These are phyloP conservation scores for Neocallimastix lanati DNA, from an alignment of 192 early-diverging fungal genomes.

Conservation along the genomic window DNA sequence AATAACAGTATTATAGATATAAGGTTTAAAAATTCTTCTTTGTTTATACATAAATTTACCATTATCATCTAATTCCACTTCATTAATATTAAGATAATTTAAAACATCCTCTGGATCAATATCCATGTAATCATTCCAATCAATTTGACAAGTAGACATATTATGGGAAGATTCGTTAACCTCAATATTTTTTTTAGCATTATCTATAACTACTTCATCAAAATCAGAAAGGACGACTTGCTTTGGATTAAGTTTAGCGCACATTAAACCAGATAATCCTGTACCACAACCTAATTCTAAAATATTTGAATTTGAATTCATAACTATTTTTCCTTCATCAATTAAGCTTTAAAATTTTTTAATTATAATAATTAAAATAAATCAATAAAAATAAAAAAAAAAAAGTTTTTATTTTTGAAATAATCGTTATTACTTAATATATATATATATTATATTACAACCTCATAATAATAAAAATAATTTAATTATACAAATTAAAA, in stretches of 20 bases:
- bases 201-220: neutral
- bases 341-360: neutral
- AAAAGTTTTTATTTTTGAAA: too few relatives aligned
- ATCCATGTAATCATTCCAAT: neutral
- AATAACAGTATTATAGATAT: neutral
- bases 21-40: neutral
- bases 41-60: neutral
- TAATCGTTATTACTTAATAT: too few relatives aligned
- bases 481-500: too few relatives aligned
- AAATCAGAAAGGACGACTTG: neutral
- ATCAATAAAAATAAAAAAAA: too few relatives aligned
- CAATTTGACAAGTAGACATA: neutral
- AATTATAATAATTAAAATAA: too few relatives aligned
- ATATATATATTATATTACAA: too few relatives aligned
- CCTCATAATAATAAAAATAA: too few relatives aligned
- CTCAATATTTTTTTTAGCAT: neutral
- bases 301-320: neutral
- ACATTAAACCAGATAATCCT: neutral
- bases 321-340: neutral
- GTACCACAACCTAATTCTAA: neutral
- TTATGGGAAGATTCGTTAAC: neutral
- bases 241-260: neutral
- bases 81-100: neutral
- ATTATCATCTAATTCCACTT: neutral
- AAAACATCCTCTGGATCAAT: neutral